Evolutionary conservation across 1,284 basidiomycete species (phyloP), one percentile per base, ranked within the genome.

Genomic region (Trametes pubescens): DNA sequence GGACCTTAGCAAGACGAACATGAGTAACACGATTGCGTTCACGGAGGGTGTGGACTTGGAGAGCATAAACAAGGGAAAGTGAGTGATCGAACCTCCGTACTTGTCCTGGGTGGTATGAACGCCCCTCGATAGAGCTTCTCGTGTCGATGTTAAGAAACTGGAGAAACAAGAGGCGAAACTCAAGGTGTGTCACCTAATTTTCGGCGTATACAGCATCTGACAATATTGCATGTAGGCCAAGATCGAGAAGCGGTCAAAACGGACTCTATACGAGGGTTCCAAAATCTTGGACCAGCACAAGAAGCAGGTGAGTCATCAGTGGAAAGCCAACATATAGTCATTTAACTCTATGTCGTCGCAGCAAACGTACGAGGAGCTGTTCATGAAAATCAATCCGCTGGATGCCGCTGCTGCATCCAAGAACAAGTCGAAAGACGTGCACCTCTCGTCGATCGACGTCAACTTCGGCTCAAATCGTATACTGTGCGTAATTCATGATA

Each of bases 91-190:
- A 37, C 18, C 24, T 7, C 34, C 29, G 13, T 44, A 2, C 22
- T 8, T 46, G 26, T 9, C 22, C 21, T 11, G 6, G 32, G 18
- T 21, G 10, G 49, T 37, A 52, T 56, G 35, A 48, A 32, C 32
- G 26, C 47, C 2, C 14, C 4, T 51, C 40, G 49, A 34, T 70
- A 94, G 94, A 78, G 94, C 94, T 35, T 96, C 96, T 51, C 91
- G 94, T 52, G 98, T 99, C 61, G 98, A 99, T 81, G 88, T 99
- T 68, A 96, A 95, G 80, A 99, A 98, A 75, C 88, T 99, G 18
- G 98, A 98, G 77, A 99, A 99, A 78, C 96, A 98, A 71, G 98
- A 99, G 78, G 95, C 96, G 4, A 99, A 99, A 78, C 90, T 99
- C 65, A 91, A 91, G 82, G 91, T 89, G 65, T 59, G 78, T 47